Percentiles rank a stretch among this genome's conserved stretches.
Evolutionary conservation across 257 asterid genomes (phyloP).

Genomic region (Solanum habrochaites): DNA sequence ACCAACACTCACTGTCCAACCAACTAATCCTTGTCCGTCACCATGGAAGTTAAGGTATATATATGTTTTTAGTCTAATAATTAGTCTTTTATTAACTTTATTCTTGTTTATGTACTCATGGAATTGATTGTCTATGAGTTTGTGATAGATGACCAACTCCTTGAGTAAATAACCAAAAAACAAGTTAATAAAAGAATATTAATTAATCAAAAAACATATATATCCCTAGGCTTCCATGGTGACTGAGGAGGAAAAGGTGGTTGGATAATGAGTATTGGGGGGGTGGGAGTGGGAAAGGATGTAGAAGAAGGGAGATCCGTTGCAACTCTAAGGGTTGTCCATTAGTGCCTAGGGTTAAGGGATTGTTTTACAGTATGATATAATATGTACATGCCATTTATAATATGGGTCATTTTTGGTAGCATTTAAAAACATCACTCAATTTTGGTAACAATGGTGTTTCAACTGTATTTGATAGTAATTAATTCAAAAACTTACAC

Average conservation of each 20-base stretch:
- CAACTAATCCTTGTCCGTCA: not conserved
- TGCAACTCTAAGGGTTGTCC: not conserved
- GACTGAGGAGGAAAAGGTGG: not conserved
- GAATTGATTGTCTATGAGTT: not conserved
- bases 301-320: not conserved
- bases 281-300: not conserved
- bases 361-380: not conserved
- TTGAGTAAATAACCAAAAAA: not conserved
- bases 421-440: not conserved
- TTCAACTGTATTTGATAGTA: not conserved
- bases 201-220: not conserved
- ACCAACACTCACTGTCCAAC: not conserved
- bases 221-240: not conserved
- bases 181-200: not conserved
- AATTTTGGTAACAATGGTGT: not conserved
- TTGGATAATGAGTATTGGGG: constrained; percentile 17
- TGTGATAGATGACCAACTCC: not conserved
- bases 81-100: not conserved
- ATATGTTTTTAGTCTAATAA: not conserved
- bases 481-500: not conserved
- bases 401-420: not conserved
- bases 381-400: not conserved
- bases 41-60: not conserved
- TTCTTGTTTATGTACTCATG: not conserved
- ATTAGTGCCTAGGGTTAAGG: not conserved